A percentile compares a stretch with the other conserved stretches of the same genome.
phyloP scores from a whole-genome alignment of 257 asterid species.

The Capsicum rhomboideum region DNA sequence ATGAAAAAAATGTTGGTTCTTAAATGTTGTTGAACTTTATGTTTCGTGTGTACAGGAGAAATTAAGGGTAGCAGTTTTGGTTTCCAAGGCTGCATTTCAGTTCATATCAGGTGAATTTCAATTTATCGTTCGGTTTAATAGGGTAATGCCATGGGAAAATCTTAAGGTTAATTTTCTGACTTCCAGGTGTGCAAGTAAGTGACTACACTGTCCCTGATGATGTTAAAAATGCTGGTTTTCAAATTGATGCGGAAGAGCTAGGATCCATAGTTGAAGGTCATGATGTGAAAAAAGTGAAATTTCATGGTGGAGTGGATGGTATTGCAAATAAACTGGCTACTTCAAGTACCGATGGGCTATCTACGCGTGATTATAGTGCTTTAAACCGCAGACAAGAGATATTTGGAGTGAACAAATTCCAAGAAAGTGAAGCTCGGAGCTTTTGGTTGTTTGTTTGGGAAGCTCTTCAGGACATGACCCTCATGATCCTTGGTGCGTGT shows the following conservation, averaged over 20 bases:
- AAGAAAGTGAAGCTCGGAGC: constrained; percentile 41
- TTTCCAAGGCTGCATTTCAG: constrained; percentile 77
- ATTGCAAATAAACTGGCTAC: constrained; percentile 53
- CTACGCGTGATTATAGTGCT: constrained; percentile 26
- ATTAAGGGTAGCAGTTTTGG: constrained; percentile 74
- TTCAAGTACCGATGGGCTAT: constrained; percentile 41
- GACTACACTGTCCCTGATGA: constrained; percentile 64
- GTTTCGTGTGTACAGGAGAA: constrained; percentile 44
- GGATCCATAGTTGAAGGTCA: constrained; percentile 72
- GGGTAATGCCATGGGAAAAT: neutral
- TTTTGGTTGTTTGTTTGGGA: constrained; percentile 79
- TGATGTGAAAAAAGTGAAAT: constrained; percentile 48
- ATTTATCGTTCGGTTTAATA: neutral
- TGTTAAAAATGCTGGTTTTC: constrained; percentile 62
- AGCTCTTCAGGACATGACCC: constrained; percentile 89
- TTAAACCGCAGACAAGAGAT: constrained; percentile 42
- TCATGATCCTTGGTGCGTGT: constrained; percentile 82
- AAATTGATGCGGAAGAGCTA: constrained; percentile 68
- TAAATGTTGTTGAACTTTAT: neutral
- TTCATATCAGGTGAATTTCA: constrained; percentile 56
- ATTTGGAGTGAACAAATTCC: constrained; percentile 64
- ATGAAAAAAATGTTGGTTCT: neutral
- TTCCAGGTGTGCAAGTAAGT: constrained; percentile 47
- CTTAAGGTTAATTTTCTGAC: neutral
- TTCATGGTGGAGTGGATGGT: constrained; percentile 67